phyloP scores from a whole-genome alignment of 2,329 filamentous ascomycete genomes.

The Trichoderma sp. region DNA sequence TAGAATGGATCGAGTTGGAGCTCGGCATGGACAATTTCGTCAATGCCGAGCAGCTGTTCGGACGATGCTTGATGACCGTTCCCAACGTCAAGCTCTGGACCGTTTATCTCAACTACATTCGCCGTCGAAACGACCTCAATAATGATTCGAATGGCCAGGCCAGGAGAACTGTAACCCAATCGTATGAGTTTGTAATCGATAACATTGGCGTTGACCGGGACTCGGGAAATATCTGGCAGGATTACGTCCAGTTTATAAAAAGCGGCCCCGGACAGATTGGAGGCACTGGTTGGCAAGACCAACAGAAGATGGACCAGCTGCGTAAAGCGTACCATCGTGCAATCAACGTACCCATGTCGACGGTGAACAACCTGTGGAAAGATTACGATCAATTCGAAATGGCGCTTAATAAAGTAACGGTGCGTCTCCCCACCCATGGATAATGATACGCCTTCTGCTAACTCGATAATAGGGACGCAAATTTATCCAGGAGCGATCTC shows the following conservation, averaged over 20 bases:
- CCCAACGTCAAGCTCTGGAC: conserved; percentile 88
- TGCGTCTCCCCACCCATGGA: conserved; percentile 45
- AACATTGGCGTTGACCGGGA: conserved; percentile 91
- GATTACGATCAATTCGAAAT: conserved; percentile 98
- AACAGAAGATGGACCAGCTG: conserved; percentile 94
- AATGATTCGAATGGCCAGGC: conserved; percentile 77
- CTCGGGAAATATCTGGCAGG: conserved; percentile 85
- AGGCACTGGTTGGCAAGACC: conserved; percentile 89
- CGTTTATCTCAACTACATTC: conserved; percentile 92
- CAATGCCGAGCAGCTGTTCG: conserved; percentile 81
- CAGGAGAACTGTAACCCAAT: conserved; percentile 76
- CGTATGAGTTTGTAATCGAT: conserved; percentile 89
- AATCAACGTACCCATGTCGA: conserved; percentile 81
- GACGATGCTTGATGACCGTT: conserved; percentile 73
- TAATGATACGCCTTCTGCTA: conserved; percentile 24
- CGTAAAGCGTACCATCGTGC: conserved; percentile 92
- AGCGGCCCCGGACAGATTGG: conserved; percentile 83
- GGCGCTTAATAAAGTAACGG: conserved; percentile 87
- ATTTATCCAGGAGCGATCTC: conserved; percentile 88
- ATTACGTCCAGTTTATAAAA: conserved; percentile 93
- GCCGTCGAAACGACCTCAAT: conserved; percentile 79
- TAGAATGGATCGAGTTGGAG: conserved; percentile 86
- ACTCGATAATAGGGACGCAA: conserved; percentile 72
- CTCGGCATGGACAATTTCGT: conserved; percentile 80
- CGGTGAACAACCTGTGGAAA: conserved; percentile 86